A percentile compares a stretch with the other conserved stretches of the same genome.
Conservation (phyloP, 257 asterid genomes). For the Oldenlandia corymbosa region DNA sequence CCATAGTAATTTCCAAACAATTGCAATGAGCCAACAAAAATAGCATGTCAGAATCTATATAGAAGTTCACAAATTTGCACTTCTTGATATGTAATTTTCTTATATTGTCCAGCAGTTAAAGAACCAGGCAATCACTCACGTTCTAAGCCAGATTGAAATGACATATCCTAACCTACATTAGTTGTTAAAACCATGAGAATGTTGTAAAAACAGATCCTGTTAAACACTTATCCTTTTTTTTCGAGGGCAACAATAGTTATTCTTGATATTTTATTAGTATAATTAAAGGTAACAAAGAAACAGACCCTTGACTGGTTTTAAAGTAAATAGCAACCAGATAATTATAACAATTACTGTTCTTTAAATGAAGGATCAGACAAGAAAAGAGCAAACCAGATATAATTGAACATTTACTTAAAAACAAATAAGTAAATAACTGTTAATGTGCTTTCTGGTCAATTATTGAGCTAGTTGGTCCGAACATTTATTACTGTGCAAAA, state of each 20-base stretch:
- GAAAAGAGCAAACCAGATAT: no score
- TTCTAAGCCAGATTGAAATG: background rate
- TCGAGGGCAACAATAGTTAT: no score
- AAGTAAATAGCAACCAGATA: background rate
- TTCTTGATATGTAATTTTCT: no score
- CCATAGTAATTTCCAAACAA: background rate
- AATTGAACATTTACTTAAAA: no score
- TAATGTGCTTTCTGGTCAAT: background rate
- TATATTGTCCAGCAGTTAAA: background rate
- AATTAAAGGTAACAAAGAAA: background rate
- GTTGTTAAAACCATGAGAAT: no score
- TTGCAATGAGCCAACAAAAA: background rate
- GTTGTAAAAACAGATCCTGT: no score
- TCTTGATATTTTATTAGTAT: background rate
- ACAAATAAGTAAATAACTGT: no score
- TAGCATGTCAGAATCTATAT: no score
- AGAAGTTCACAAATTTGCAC: background rate
- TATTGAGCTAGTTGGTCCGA: background rate
- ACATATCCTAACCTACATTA: no score
- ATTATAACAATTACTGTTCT: no score
- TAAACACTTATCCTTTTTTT: no score
- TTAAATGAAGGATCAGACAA: no score
- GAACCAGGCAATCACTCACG: background rate
- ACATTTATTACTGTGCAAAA: background rate
- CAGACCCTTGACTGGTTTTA: background rate